Conservation (phyloP, 2,329 filamentous ascomycete genomes). For the Cladosporium sp. region DNA sequence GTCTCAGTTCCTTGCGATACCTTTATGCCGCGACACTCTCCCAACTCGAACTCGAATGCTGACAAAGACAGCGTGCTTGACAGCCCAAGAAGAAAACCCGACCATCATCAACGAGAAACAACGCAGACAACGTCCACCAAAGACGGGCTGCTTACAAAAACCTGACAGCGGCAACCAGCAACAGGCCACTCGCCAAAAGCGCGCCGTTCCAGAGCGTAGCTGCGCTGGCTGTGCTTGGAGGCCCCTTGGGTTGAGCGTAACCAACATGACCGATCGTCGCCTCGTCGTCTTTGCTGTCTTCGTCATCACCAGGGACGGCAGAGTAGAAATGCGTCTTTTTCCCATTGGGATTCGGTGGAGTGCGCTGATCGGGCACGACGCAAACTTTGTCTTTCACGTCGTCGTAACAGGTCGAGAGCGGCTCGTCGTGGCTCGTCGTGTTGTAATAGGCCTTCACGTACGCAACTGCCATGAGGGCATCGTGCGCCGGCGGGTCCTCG, state of each 20-base stretch:
- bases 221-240: background rate
- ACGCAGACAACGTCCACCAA: background rate
- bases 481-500: constrained; percentile 63
- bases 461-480: constrained; percentile 64
- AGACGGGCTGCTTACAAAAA: background rate
- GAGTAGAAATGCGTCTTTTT: constrained; percentile 23
- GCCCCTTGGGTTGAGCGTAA: constrained; percentile 17
- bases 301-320: background rate
- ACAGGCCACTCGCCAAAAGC: background rate
- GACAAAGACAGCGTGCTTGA: background rate
- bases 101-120: background rate
- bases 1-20: background rate
- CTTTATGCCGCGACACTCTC: background rate
- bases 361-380: constrained; percentile 24
- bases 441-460: constrained; percentile 83
- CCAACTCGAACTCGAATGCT: background rate
- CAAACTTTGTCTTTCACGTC: constrained; percentile 15
- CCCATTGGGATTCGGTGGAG: constrained; percentile 23
- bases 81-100: background rate
- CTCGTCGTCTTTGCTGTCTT: background rate
- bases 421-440: constrained; percentile 40
- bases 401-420: background rate
- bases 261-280: background rate
- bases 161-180: background rate
- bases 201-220: background rate